Conservation (phyloP, 2,329 filamentous ascomycete species). For the Microsporum ferrugineum region DNA sequence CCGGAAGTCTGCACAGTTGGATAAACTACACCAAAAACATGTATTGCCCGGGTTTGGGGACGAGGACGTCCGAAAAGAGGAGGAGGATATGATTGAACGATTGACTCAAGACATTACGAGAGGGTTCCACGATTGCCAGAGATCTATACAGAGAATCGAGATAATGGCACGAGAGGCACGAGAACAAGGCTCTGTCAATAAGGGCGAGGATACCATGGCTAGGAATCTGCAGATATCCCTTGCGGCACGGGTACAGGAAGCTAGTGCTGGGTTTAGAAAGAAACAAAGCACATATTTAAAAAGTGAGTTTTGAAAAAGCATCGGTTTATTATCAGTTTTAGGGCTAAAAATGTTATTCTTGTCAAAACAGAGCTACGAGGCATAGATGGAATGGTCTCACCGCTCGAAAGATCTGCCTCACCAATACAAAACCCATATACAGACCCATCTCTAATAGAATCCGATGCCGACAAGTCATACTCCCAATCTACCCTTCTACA, state of each 20-base stretch:
- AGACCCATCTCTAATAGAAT: constrained; percentile 82
- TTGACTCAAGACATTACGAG: constrained; percentile 84
- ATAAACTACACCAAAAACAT: constrained; percentile 93
- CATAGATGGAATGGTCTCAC: constrained; percentile 51
- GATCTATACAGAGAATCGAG: constrained; percentile 77
- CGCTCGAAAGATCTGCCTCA: constrained; percentile 39
- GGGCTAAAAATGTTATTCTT: constrained; percentile 6
- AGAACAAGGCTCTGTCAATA: constrained; percentile 46
- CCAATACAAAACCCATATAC: constrained; percentile 55
- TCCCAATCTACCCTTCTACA: constrained; percentile 82
- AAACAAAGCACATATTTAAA: constrained; percentile 95
- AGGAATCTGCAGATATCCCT: constrained; percentile 90
- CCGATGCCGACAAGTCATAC: constrained; percentile 83
- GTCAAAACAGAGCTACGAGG: constrained; percentile 55
- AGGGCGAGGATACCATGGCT: constrained; percentile 88
- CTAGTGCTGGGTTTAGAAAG: constrained; percentile 85
- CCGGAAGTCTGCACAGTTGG: constrained; percentile 69
- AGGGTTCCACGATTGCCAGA: constrained; percentile 80
- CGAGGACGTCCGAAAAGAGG: constrained; percentile 72
- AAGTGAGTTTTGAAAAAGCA: constrained; percentile 45
- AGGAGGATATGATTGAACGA: constrained; percentile 81
- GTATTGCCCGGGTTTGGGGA: constrained; percentile 94
- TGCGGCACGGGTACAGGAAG: constrained; percentile 77
- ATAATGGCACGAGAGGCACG: constrained; percentile 73
- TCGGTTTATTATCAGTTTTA: neutral